These are phyloP conservation scores for Reutealis trisperma DNA, from an alignment of 345 rosid genomes.

Conservation along the genomic window DNA sequence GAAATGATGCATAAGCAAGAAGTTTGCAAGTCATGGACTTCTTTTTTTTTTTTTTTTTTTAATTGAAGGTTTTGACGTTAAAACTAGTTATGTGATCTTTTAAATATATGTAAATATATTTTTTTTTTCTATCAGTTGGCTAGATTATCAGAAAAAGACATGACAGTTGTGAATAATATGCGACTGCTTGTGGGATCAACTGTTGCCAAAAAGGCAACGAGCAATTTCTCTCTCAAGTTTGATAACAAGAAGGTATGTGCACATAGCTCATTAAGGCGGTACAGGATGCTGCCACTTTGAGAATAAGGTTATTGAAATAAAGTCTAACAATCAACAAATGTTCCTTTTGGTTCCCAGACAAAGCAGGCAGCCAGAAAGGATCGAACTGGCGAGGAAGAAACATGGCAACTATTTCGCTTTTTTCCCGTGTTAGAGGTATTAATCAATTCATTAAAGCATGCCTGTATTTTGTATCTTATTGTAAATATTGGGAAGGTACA, in stretches of 20 bases:
- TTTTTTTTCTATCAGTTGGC: conserved; percentile 63
- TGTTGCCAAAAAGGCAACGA: conserved; percentile 43
- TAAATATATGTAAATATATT: neutral
- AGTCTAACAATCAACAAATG: conserved; percentile 16
- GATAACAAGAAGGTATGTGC: conserved; percentile 70
- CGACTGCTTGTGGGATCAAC: conserved; percentile 65
- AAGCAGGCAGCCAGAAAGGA: conserved; percentile 84
- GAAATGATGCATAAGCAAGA: neutral
- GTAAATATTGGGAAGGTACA: conserved; percentile 2
- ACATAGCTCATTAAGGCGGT: neutral
- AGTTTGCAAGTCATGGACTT: neutral
- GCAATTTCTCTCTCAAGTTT: conserved; percentile 82
- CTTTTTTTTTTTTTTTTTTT: neutral
- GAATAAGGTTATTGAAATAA: neutral
- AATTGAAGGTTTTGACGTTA: neutral
- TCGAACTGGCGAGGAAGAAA: conserved; percentile 82
- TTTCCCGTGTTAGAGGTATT: conserved; percentile 89
- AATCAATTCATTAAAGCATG: neutral
- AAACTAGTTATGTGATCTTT: neutral
- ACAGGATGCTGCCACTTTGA: conserved; percentile 8
- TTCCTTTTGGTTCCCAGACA: conserved; percentile 47
- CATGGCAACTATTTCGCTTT: conserved; percentile 88
- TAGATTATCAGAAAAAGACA: conserved; percentile 64
- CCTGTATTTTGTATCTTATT: neutral
- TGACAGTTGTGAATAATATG: conserved; percentile 80